Evolutionary conservation across 129 eudicot species (phyloP).

Genomic region (Artemisia argyi): DNA sequence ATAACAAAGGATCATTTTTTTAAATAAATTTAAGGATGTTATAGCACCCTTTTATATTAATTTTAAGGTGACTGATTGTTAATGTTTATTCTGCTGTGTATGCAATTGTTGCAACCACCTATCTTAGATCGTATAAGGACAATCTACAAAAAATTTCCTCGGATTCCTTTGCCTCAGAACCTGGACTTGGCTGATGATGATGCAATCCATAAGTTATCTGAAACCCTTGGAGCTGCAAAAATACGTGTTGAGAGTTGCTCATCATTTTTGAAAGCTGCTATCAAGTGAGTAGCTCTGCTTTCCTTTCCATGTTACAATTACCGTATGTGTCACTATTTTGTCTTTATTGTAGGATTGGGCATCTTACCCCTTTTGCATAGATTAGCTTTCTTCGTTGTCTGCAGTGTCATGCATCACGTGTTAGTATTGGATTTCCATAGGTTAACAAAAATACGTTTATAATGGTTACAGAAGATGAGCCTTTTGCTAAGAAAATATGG

Average conservation of each 20-base stretch:
- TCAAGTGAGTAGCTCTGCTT: conserved; percentile 57
- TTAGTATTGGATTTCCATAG: neutral
- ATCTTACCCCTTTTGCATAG: neutral
- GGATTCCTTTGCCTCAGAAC: conserved; percentile 72
- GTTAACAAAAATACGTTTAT: neutral
- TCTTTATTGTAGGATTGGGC: conserved; percentile 1
- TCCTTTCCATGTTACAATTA: neutral
- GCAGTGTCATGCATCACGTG: no score
- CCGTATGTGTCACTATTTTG: neutral
- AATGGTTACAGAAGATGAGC: neutral
- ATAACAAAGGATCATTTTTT: no score
- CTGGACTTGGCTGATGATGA: conserved; percentile 81
- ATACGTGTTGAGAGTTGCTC: conserved; percentile 84
- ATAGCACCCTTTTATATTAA: neutral
- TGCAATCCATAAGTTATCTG: conserved; percentile 76
- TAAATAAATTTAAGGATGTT: no score
- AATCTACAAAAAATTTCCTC: conserved; percentile 82
- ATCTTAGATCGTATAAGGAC: conserved; percentile 73
- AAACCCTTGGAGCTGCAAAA: conserved; percentile 93
- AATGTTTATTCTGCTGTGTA: neutral
- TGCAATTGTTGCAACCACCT: conserved; percentile 16
- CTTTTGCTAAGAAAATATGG: neutral
- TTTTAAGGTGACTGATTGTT: neutral
- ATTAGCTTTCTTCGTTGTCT: neutral
- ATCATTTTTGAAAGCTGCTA: conserved; percentile 74